Conservation (phyloP, 306 rosid species). For the Ormosia semicastrata region DNA sequence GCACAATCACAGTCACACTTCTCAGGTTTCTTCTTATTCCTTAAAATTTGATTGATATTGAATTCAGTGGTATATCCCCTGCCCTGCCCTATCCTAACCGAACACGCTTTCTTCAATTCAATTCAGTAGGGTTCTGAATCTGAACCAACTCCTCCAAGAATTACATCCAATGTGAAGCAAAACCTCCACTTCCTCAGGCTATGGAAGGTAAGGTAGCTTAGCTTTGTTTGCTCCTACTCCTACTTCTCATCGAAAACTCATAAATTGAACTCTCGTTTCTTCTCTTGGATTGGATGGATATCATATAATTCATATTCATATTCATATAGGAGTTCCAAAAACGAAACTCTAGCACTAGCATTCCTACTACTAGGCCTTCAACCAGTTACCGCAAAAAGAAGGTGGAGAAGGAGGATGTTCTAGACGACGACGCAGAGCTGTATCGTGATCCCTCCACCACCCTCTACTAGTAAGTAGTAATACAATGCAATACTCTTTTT, state of each 20-base stretch:
- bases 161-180: constrained; percentile 85
- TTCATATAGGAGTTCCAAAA: constrained; percentile 59
- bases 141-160: constrained; percentile 65
- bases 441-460: constrained; percentile 74
- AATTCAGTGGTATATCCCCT: no score
- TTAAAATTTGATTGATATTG: no score
- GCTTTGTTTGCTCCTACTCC: no score
- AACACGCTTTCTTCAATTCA: no score
- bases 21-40: not conserved
- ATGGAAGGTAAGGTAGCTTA: constrained; percentile 66
- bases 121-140: constrained; percentile 53
- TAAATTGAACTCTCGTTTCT: not conserved
- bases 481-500: no score
- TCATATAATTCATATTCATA: no score
- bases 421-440: constrained; percentile 44
- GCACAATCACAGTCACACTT: not conserved
- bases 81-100: no score
- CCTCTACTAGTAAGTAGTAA: constrained; percentile 63
- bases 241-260: not conserved
- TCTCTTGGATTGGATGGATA: no score
- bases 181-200: constrained; percentile 73
- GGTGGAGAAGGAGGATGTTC: constrained; percentile 60
- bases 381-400: constrained; percentile 88
- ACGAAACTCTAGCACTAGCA: constrained; percentile 48
- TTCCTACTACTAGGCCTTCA: constrained; percentile 61